Evolutionary conservation across 2,329 filamentous ascomycete genomes (phyloP).

Genomic region (Dactylellina parvicollis): DNA sequence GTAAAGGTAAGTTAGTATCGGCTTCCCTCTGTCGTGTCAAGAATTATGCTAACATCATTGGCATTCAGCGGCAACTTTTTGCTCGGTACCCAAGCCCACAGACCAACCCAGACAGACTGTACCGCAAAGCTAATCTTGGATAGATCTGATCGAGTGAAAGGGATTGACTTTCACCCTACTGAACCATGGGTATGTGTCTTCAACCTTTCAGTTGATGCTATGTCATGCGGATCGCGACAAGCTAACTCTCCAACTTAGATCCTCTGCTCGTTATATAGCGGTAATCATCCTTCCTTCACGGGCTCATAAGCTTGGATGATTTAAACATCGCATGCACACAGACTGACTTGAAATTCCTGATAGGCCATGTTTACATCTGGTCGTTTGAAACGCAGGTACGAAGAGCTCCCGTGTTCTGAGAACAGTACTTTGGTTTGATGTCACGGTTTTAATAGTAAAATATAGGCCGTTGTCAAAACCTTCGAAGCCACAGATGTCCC

Average conservation of each 20-base stretch:
- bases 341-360: conserved; percentile 30
- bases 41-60: conserved; percentile 7
- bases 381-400: conserved; percentile 87
- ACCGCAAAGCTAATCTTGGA: neutral
- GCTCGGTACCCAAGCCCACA: conserved; percentile 30
- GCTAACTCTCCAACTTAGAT: conserved; percentile 63
- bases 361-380: conserved; percentile 98
- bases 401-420: neutral
- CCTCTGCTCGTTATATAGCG: conserved; percentile 94
- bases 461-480: conserved; percentile 88
- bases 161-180: conserved; percentile 94
- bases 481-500: conserved; percentile 99
- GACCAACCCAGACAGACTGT: neutral
- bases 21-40: neutral
- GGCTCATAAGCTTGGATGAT: neutral
- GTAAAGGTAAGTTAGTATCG: conserved; percentile 31
- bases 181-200: conserved; percentile 83
- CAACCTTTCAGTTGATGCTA: conserved; percentile 9
- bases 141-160: conserved; percentile 92
- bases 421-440: neutral
- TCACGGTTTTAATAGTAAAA: conserved; percentile 56
- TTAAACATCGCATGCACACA: conserved; percentile 1
- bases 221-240: neutral
- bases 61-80: conserved; percentile 49
- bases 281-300: conserved; percentile 65